Evolutionary conservation across 495 filamentous ascomycete genomes (phyloP), one percentile per base, ranked within the genome.

Genomic region (Lophium mytilinum): DNA sequence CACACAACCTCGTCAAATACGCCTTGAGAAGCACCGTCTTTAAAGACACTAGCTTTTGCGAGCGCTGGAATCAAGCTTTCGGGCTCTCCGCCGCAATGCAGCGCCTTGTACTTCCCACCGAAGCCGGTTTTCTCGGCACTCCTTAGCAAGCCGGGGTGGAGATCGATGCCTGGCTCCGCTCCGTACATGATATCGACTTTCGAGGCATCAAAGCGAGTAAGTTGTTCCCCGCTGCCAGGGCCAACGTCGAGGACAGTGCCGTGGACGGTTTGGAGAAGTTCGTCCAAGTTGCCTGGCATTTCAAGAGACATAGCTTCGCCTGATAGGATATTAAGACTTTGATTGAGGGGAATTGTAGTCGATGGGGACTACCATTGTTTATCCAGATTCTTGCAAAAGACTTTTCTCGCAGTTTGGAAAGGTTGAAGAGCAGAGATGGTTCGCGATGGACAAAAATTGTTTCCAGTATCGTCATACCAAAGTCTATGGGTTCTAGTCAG

Each of bases 1-100:
- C 69, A 73, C 50, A 72, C 51, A 36, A 75, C 69, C 7, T 65
- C 65, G 52, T 75, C 72, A 34, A 75, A 69, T 1, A 69, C 41
- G 36, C 64, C 64, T 21, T 52, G 49, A n/a, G 49, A 48, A 14
- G 40, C 57, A 19, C 59, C 60, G 14, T 46, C 12, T 19, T 47
- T 36, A 50, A 72, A 47, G 0, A 71, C 43, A 10, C 65, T 69
- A 9, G 34, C 52, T 39, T 58, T 62, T 15, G 62, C 58, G 17
- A 72, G 60, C 9, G 59, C 69, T 7, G 65, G 64, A 11, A 65
- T 63, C 40, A 75, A 52, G 4, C 42, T 47, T 30, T 64, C 67
- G 9, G 53, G 56, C 47, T 75, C 69, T 4, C 63, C 73, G 15
- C 72, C 68, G 24, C 65, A 73, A 0, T 65, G 56, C 9, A 75